Evolutionary conservation across 1,284 basidiomycete species (phyloP), one percentile per base, ranked within the genome.

Genomic region (Xerocomus minutiporus): DNA sequence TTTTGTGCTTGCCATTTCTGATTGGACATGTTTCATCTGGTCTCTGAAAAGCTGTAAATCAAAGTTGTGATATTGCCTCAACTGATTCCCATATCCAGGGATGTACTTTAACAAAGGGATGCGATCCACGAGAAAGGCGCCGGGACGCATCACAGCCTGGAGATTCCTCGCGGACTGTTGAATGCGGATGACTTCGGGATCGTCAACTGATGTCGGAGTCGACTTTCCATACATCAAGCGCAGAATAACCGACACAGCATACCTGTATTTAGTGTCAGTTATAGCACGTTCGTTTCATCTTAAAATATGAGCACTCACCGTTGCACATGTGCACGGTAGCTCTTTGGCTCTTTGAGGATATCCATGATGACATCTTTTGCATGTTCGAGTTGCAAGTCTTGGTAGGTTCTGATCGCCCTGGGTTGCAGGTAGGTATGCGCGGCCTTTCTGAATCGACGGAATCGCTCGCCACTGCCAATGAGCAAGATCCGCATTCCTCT

Each of bases 191-290:
- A 88, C 75, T 32, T 84, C 81, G 0, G 78, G 79, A 59, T 86
- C 85, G 3, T 78, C 71, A 54, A 77, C 79, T 0, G 71, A 72
- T 4, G 78, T 78, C 13, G 58, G 78, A 54, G 61, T 68, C 1
- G 74, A 68, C 56, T 81, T 83, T 5, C 84, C 86, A 59, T 88
- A 88, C 2, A 83, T 78, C 44, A 87, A 69, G 2, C 78, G 75
- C 69, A 89, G 75, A 5, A 86, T 81, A 0, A 87, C 76, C 2
- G 79, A 80, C 0, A 84, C 79, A 0, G 84, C 78, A 57, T 80
- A 87, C 39, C 83, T 86, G 53, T 13, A 48, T 38, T n/a, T 28
- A 3, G 4, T 12, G n/a, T 52, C 4, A 11, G 34, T 9, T 36
- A n/a, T 20, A 4, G 8, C 6, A 40, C 23, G 5, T 12, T 40